Base-by-base conservation (phyloP, 2,329 filamentous ascomycete species). In the Pseudogymnoascus verrucosus region DNA sequence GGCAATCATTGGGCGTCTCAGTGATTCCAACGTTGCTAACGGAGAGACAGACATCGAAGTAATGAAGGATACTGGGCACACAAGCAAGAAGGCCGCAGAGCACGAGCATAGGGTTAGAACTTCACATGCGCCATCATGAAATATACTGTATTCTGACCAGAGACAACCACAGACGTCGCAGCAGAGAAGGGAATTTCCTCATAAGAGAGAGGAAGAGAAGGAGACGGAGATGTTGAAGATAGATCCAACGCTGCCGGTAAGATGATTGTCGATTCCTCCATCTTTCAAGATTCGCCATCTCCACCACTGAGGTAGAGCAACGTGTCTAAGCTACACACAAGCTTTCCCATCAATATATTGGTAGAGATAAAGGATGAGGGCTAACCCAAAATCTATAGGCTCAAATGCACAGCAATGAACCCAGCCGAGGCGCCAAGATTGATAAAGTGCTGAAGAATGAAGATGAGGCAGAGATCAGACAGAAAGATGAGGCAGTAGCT, bases 41-140 rank as follows among this genome's bases (percentile, higher is more conserved):
- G 5, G 16, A 7, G 4, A 21, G 11, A 62, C 6, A 47, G 11
- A 34, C 26, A 16, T 19, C 61, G 57, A 64, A 60, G n/a, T 44
- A 26, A 21, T n/a, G 16, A 11, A 11, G 5, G 21, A 36, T 11
- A 5, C 54, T 16, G 21, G 14, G 10, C 64, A 62, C 63, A 67
- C 85, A 87, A 91, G 82, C 88, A 91, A 69, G 78, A 89, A 75
- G 82, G 88, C 71, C 80, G 86, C 47, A 89, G 88, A 80, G 23
- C 83, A 84, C 16, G 88, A 87, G 71, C 80, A 82, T 75, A 82
- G 80, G 63, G 75, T 70, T n/a, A 16, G 65, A 67, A 66, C 12
- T 51, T 51, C 8, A 57, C 10, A 57, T 57, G 2, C 8, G n/a
- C n/a, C n/a, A 12, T 31, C 10, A 34, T 23, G 6, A 31, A 57